A percentile compares a stretch with the other conserved stretches of the same genome.
Evolutionary conservation across 768 basidiomycete species (phyloP).

Genomic region (Rhizopogon sp.): DNA sequence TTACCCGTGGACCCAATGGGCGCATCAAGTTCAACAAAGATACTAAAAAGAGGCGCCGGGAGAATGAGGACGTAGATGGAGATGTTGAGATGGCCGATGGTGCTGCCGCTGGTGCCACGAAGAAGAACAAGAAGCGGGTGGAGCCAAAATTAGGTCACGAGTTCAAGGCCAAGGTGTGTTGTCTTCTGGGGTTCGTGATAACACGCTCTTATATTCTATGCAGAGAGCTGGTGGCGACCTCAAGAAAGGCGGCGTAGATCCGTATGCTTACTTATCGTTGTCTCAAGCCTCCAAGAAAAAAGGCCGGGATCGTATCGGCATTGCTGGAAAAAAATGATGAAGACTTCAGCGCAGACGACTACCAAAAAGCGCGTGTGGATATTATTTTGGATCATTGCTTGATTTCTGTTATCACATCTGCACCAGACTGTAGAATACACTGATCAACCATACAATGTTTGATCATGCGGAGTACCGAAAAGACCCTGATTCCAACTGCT

Average conservation of each 20-base stretch:
- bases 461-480: constrained; percentile 71
- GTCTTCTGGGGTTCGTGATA: not conserved
- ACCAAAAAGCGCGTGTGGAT: not conserved
- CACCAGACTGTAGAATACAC: not conserved
- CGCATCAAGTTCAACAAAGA: constrained; percentile 94
- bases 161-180: constrained; percentile 90
- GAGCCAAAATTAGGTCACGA: constrained; percentile 71
- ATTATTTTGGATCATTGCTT: constrained; percentile 1
- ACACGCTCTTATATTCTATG: constrained; percentile 1
- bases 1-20: constrained; percentile 79
- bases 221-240: constrained; percentile 95
- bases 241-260: constrained; percentile 82
- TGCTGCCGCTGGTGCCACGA: constrained; percentile 36
- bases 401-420: not conserved
- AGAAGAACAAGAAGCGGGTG: constrained; percentile 51
- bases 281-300: constrained; percentile 73
- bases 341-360: not conserved
- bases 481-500: constrained; percentile 54
- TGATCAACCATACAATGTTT: constrained; percentile 61
- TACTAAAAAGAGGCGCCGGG: constrained; percentile 86
- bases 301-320: constrained; percentile 46
- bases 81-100: constrained; percentile 78
- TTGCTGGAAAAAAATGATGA: constrained; percentile 57
- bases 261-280: constrained; percentile 87
- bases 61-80: constrained; percentile 52